Percentiles rank a stretch among this genome's conserved stretches.
Conservation (phyloP, 177 flowering plant species). For the Tripterygium wilfordii region DNA sequence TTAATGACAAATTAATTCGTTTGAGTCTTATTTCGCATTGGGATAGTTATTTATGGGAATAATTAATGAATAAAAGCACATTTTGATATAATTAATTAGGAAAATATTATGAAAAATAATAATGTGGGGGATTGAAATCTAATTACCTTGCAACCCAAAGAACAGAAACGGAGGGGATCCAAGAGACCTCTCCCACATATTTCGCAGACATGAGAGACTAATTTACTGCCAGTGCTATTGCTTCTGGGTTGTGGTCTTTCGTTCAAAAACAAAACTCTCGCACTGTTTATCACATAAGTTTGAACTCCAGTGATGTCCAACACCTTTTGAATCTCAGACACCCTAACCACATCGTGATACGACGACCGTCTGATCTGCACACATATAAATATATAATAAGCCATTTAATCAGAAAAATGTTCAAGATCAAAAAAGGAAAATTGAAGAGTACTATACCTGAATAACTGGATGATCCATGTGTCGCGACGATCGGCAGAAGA, state of each 20-base stretch:
- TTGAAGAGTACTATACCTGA: constrained; percentile 6
- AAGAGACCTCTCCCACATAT: constrained; percentile 64
- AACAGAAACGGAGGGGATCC: constrained; percentile 69
- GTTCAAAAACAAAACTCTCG: constrained; percentile 21
- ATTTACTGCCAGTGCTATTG: constrained; percentile 33
- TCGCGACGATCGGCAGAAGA: constrained; percentile 14
- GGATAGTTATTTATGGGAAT: too few species aligned
- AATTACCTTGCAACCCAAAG: constrained; percentile 71
- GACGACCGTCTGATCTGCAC: constrained; percentile 26
- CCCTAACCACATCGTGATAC: constrained; percentile 25
- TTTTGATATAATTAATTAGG: neutral
- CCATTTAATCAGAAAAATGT: neutral
- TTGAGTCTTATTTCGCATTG: too few species aligned
- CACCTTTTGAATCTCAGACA: constrained; percentile 17
- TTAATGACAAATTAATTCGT: too few species aligned
- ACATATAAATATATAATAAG: neutral
- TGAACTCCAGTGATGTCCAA: constrained; percentile 26
- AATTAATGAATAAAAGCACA: neutral
- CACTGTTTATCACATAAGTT: constrained; percentile 28
- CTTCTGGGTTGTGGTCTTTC: constrained; percentile 20
- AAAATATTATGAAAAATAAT: neutral
- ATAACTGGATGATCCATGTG: constrained; percentile 18
- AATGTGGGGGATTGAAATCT: neutral
- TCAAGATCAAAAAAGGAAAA: neutral
- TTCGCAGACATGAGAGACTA: constrained; percentile 53